These are phyloP conservation scores for Mycena leptocephala DNA, from an alignment of 768 basidiomycete genomes.

Conservation along the genomic window DNA sequence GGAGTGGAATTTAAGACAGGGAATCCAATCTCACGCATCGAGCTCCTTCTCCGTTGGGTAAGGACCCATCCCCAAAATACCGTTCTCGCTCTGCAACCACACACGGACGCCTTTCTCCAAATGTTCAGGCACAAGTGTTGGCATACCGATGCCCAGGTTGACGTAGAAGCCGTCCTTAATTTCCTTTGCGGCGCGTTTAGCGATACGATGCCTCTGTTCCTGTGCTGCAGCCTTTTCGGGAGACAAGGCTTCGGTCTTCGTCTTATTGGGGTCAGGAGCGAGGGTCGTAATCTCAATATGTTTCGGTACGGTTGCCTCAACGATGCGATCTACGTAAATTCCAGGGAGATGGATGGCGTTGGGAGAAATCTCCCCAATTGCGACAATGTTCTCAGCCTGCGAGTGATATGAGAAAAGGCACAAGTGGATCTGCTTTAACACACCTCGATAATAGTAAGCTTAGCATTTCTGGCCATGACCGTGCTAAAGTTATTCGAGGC, in stretches of 20 bases:
- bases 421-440: constrained; percentile 7
- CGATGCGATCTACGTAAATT: constrained; percentile 92
- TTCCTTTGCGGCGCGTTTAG: constrained; percentile 90
- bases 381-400: constrained; percentile 92
- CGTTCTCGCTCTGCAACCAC: constrained; percentile 95
- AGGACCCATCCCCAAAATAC: constrained; percentile 92
- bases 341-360: constrained; percentile 88
- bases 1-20: neutral
- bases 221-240: constrained; percentile 70
- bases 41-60: constrained; percentile 87
- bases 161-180: constrained; percentile 91
- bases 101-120: constrained; percentile 81
- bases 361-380: constrained; percentile 85
- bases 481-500: constrained; percentile 91
- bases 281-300: constrained; percentile 84
- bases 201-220: constrained; percentile 81
- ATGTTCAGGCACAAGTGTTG: constrained; percentile 89
- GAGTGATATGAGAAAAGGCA: neutral
- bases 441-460: constrained; percentile 92
- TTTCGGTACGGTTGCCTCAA: constrained; percentile 83
- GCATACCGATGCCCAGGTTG: constrained; percentile 94
- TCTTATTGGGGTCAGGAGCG: constrained; percentile 62
- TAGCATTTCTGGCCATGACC: constrained; percentile 92
- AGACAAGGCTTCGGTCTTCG: constrained; percentile 43
- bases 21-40: constrained; percentile 74